These are phyloP conservation scores for Psilocybe cyanescens DNA, from an alignment of 768 basidiomycete species.

Conservation along the genomic window DNA sequence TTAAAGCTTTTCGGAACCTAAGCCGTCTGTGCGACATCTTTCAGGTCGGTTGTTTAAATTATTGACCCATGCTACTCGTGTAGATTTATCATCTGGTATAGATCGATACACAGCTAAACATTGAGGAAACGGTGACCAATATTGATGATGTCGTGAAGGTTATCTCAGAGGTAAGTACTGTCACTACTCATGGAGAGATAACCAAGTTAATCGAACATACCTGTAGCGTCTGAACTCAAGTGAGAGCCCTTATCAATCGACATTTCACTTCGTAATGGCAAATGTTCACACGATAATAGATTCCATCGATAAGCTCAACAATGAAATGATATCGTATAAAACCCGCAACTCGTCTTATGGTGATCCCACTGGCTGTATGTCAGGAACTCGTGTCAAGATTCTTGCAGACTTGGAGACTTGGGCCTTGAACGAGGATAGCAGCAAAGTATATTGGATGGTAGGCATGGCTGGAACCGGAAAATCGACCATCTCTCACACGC, in stretches of 20 bases:
- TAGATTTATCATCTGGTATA: neutral
- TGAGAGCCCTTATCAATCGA: neutral
- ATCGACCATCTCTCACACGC: conserved; percentile 1
- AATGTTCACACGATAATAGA: neutral
- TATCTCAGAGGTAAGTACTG: too few species aligned
- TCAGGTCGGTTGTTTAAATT: too few species aligned
- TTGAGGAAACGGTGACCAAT: too few species aligned
- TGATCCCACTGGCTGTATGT: conserved; percentile 3
- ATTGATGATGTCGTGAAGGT: too few species aligned
- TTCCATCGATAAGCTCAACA: conserved; percentile 5
- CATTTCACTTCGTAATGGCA: too few species aligned
- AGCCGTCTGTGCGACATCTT: too few species aligned
- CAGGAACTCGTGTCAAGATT: conserved; percentile 4
- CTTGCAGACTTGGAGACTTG: conserved; percentile 7
- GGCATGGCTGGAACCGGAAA: conserved; percentile 14
- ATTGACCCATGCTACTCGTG: too few species aligned
- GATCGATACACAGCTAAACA: too few species aligned
- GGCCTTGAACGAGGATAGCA: conserved; percentile 5
- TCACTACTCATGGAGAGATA: neutral
- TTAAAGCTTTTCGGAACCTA: too few species aligned
- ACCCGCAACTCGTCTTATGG: conserved; percentile 8
- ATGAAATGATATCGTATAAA: conserved; percentile 9
- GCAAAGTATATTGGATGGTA: conserved; percentile 11
- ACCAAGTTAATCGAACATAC: neutral
- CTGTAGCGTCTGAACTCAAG: conserved; percentile 3